Evolutionary conservation across 2,329 filamentous ascomycete species (phyloP).

Genomic region (Elsinoe australis): DNA sequence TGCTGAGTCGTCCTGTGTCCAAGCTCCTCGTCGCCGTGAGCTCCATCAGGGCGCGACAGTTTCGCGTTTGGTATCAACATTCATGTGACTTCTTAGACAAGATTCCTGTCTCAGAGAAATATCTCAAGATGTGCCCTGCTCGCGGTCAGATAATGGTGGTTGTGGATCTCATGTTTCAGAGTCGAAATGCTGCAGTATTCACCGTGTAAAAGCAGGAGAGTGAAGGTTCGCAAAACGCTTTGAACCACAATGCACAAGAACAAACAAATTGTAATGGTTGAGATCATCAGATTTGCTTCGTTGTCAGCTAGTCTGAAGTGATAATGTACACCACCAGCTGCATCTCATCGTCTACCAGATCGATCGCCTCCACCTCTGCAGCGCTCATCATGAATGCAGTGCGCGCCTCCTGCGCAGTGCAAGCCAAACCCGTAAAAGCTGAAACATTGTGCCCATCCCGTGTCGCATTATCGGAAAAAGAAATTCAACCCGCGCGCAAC

Average conservation of each 20-base stretch:
- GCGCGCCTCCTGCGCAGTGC: slow-evolving; percentile 20
- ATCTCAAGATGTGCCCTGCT: no score
- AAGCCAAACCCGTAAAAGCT: slow-evolving; percentile 25
- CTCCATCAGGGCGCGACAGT: no score
- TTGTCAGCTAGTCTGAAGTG: slow-evolving; percentile 17
- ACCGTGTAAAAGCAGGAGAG: no score
- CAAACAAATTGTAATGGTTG: slow-evolving; percentile 21
- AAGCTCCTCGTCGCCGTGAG: slow-evolving; percentile 7
- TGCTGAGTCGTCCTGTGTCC: slow-evolving; percentile 1
- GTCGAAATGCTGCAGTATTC: no score
- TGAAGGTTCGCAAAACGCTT: no score
- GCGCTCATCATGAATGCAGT: slow-evolving; percentile 25
- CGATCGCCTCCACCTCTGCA: background rate
- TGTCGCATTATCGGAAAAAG: slow-evolving; percentile 46
- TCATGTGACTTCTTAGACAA: background rate
- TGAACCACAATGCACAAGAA: no score
- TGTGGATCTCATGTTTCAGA: no score
- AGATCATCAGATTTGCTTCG: slow-evolving; percentile 18
- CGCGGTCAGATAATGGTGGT: no score
- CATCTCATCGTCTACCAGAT: slow-evolving; percentile 4
- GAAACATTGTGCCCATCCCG: slow-evolving; percentile 36
- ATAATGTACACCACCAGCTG: slow-evolving; percentile 18
- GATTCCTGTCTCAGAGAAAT: background rate
- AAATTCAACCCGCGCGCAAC: slow-evolving; percentile 25
- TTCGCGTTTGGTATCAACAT: background rate